Base-by-base conservation (phyloP, 257 asterid genomes). In the Euphrasia confusa region DNA sequence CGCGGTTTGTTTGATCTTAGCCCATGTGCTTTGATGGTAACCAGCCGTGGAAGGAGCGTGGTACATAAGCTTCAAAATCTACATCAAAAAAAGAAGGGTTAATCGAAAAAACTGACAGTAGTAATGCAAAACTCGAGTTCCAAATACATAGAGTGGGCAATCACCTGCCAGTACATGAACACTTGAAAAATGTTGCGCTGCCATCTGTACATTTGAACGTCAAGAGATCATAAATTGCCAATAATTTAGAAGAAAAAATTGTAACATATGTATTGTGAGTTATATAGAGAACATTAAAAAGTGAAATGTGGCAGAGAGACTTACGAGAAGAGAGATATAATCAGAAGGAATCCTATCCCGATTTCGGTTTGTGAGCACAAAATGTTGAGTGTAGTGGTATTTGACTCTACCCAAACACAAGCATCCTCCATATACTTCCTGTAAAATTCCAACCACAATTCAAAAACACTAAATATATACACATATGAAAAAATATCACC, bases 321-420 rank as follows among this genome's bases (percentile, higher is more conserved):
- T 79, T 28, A 87, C 98, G 98, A 88, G 70, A 88, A 65, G 44
- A 90, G 89, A 73, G 98, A 82, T 17, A 87, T 32, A 24, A 87
- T 71, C 12, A 90, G 89, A 67, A 90, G 90, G 75, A 90, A 83
- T 10, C 98, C 98, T 67, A 68, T 71, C 73, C 95, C 98, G 17
- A 93, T 87, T 77, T 87, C 99, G 52, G 94, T 84, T 63, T 93
- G 99, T 8, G 99, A 87, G 63, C 94, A 83, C 72, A 90, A 71
- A 77, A 84, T 85, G 70, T 62, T 77, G 58, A 93, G 88, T 10
- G 95, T 83, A 59, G 86, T 89, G 58, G 87, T 70, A 69, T 93
- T 93, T 14, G 96, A 87, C 72, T 85, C 97, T 27, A 93, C 90
- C 97, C 99, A 89, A 56, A 93, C 94, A 80, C 99, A 89, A 50